phyloP scores from a whole-genome alignment of 768 basidiomycete species.

The Leccinum disarticulatum region DNA sequence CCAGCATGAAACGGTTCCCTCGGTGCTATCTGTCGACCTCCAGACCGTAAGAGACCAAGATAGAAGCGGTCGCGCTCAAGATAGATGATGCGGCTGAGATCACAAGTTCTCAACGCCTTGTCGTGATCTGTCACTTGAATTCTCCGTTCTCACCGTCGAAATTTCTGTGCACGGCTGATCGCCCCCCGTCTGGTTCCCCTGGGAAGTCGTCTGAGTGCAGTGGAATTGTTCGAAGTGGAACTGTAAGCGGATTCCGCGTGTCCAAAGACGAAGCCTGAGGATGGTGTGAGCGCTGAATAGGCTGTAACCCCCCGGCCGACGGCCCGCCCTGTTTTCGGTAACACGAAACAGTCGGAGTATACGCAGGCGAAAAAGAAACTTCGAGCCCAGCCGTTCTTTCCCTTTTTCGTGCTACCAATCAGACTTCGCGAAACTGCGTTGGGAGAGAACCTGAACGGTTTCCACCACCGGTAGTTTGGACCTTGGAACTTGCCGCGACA shows the following conservation, averaged over 20 bases:
- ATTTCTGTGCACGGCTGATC: slow-evolving; percentile 10
- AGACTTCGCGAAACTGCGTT: slow-evolving; percentile 1
- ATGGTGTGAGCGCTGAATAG: slow-evolving; percentile 1
- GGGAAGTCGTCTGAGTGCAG: slow-evolving; percentile 1
- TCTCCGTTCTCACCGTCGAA: slow-evolving; percentile 15
- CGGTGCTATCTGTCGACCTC: slow-evolving; percentile 5
- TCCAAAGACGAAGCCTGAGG: not conserved
- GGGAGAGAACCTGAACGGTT: not conserved
- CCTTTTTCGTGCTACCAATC: slow-evolving; percentile 18
- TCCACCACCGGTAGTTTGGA: not conserved
- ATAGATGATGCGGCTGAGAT: slow-evolving; percentile 12
- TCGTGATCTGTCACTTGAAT: slow-evolving; percentile 2
- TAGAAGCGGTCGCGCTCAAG: slow-evolving; percentile 10
- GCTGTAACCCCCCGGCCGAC: slow-evolving; percentile 17
- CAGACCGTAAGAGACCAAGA: slow-evolving; percentile 11
- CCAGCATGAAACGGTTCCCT: slow-evolving; percentile 10
- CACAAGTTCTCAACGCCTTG: slow-evolving; percentile 5
- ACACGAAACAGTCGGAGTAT: slow-evolving; percentile 3
- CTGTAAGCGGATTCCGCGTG: not conserved
- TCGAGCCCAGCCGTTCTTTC: slow-evolving; percentile 1
- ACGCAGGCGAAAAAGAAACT: not conserved
- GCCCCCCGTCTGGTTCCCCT: slow-evolving; percentile 4
- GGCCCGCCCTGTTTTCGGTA: slow-evolving; percentile 5
- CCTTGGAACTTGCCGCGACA: not conserved
- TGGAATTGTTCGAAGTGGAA: not conserved